These are phyloP conservation scores for Takakia lepidozioides DNA, from an alignment of 225 moss, liverwort and hornwort species.

Conservation along the genomic window DNA sequence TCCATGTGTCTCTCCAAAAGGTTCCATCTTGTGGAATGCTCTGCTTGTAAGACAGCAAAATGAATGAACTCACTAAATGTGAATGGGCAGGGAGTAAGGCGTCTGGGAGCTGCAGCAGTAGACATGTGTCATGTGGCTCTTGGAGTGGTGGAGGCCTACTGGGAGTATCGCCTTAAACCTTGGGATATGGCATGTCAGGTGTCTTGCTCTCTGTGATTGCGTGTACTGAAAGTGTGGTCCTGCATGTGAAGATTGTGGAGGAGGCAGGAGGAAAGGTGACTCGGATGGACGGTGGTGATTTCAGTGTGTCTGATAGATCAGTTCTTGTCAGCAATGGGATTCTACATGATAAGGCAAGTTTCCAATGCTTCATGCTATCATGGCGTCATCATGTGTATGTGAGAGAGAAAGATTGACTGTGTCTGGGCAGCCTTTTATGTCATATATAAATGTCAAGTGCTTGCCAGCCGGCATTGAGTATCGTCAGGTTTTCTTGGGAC, in stretches of 20 bases:
- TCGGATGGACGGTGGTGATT: conserved; percentile 83
- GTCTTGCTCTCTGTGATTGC: conserved; percentile 75
- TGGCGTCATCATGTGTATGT: too few species aligned
- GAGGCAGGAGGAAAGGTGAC: conserved; percentile 97
- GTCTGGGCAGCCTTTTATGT: too few species aligned
- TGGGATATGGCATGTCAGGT: conserved; percentile 99
- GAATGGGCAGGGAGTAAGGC: conserved; percentile 81
- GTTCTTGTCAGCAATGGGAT: conserved; percentile 83
- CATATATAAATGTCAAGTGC: not conserved
- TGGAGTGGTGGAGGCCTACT: conserved; percentile 81
- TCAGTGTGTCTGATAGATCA: conserved; percentile 78
- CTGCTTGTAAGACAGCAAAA: too few species aligned
- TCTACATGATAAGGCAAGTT: conserved; percentile 66
- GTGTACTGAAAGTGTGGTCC: too few species aligned
- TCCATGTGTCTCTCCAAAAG: too few species aligned
- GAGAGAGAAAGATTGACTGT: too few species aligned
- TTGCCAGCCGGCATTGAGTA: too few species aligned
- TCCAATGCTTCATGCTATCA: too few species aligned
- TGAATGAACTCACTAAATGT: too few species aligned
- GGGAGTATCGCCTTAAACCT: conserved; percentile 93
- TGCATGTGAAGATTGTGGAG: conserved; percentile 98
- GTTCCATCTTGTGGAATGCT: too few species aligned
- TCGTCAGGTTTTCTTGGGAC: not conserved
- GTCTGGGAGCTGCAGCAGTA: conserved; percentile 92
- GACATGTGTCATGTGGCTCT: conserved; percentile 97